phyloP scores from a whole-genome alignment of 1,139 yeast species.

The Candida sojae region DNA sequence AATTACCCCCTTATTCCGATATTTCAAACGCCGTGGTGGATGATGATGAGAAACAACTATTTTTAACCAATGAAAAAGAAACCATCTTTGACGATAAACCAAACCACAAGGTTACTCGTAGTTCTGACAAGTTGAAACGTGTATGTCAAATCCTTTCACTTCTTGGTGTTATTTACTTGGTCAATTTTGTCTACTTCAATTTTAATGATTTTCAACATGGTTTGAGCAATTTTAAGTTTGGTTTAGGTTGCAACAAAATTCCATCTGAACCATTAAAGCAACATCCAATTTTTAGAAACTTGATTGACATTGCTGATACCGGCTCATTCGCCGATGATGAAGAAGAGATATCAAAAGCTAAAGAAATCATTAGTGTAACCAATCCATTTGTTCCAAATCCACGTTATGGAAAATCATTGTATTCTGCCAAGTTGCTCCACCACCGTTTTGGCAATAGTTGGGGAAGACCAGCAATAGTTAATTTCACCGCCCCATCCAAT shows the following conservation, averaged over 20 bases:
- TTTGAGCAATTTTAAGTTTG: neutral
- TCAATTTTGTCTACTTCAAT: neutral
- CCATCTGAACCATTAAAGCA: constrained; percentile 1
- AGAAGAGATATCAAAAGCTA: constrained; percentile 4
- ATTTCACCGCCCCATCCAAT: constrained; percentile 28
- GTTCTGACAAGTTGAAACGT: neutral
- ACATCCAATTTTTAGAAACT: constrained; percentile 9
- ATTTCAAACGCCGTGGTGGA: neutral
- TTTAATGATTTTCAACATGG: neutral
- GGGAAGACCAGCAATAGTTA: constrained; percentile 32
- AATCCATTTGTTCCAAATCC: constrained; percentile 31
- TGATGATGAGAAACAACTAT: neutral
- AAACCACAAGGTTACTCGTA: neutral
- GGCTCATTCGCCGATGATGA: neutral
- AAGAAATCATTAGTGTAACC: constrained; percentile 27
- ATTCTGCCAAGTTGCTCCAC: constrained; percentile 25
- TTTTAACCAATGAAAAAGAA: neutral
- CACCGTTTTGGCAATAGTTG: constrained; percentile 41
- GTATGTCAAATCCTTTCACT: neutral
- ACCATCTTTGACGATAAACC: neutral
- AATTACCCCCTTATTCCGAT: constrained; percentile 5
- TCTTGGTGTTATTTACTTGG: constrained; percentile 1
- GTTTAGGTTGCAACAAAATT: neutral
- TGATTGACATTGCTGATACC: constrained; percentile 6
- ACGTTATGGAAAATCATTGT: constrained; percentile 31